Percentiles rank a stretch among this genome's conserved stretches.
Evolutionary conservation across 352 stramenopile genomes (phyloP).

Genomic region (Pythium guiyangense): DNA sequence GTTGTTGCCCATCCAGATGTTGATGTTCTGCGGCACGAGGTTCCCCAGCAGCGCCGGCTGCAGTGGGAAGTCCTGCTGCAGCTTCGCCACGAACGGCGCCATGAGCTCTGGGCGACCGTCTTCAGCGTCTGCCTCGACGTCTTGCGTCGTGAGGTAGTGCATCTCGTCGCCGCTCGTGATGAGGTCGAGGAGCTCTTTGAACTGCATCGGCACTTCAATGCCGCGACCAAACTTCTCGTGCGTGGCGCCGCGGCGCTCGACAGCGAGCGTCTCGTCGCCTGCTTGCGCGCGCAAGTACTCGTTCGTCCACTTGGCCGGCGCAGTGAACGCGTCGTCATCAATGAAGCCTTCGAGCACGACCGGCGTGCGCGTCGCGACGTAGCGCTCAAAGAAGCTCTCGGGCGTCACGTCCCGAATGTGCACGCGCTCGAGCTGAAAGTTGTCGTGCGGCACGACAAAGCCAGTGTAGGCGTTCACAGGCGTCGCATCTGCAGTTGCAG

Average conservation of each 20-base stretch:
- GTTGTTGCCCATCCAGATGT: slow-evolving; percentile 96
- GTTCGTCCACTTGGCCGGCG: slow-evolving; percentile 69
- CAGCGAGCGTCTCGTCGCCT: slow-evolving; percentile 62
- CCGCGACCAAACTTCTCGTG: slow-evolving; percentile 82
- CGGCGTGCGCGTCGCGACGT: slow-evolving; percentile 71
- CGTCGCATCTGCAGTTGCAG: neutral
- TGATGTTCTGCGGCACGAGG: slow-evolving; percentile 93
- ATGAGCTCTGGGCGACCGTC: slow-evolving; percentile 76
- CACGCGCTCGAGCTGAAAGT: slow-evolving; percentile 52
- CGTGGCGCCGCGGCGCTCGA: slow-evolving; percentile 66
- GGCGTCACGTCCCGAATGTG: slow-evolving; percentile 45
- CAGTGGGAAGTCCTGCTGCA: slow-evolving; percentile 83
- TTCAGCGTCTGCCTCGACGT: slow-evolving; percentile 75
- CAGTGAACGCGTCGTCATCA: slow-evolving; percentile 43
- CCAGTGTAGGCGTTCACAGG: slow-evolving; percentile 57
- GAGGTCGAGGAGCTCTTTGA: slow-evolving; percentile 69
- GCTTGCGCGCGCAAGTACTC: slow-evolving; percentile 58
- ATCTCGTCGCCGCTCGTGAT: slow-evolving; percentile 64
- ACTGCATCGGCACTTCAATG: slow-evolving; percentile 83
- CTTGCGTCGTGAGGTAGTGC: slow-evolving; percentile 90
- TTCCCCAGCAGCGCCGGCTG: slow-evolving; percentile 77
- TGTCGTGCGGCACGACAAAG: slow-evolving; percentile 35
- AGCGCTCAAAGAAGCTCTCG: slow-evolving; percentile 74
- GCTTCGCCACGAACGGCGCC: slow-evolving; percentile 70
- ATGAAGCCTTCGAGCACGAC: slow-evolving; percentile 74